Conservation (phyloP, 768 basidiomycete genomes). For the Candolleomyces eurysporus region DNA sequence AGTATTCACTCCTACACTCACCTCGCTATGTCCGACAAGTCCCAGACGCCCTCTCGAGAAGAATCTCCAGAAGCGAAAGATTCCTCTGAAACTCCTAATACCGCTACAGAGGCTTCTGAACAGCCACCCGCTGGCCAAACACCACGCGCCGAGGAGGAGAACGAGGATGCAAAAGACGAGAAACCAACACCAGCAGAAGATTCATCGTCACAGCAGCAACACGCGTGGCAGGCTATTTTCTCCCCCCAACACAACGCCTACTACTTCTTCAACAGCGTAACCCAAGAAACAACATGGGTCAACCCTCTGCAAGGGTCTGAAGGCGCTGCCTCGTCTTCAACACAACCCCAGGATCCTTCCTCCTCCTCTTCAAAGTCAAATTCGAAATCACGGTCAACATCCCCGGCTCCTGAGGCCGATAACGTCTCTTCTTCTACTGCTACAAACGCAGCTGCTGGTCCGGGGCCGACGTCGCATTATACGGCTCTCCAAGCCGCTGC, state of each 20-base stretch:
- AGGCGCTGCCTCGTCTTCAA: constrained; percentile 17
- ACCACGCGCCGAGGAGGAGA: neutral
- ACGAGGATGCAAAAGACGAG: neutral
- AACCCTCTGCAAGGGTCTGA: constrained; percentile 57
- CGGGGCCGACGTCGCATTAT: constrained; percentile 26
- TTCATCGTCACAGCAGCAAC: neutral
- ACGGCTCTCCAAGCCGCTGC: constrained; percentile 67
- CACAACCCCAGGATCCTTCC: neutral
- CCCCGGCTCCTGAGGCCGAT: neutral
- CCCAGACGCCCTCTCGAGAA: no score
- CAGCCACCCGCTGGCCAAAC: no score
- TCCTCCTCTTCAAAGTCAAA: constrained; percentile 14
- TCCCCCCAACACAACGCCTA: constrained; percentile 76
- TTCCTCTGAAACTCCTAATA: no score
- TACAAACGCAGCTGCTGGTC: constrained; percentile 7
- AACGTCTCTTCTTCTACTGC: constrained; percentile 19
- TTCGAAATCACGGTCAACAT: constrained; percentile 12
- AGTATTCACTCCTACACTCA: no score
- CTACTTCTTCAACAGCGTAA: constrained; percentile 78
- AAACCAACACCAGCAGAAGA: neutral
- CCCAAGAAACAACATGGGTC: constrained; percentile 80
- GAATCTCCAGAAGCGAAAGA: no score
- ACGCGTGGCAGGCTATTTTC: constrained; percentile 78
- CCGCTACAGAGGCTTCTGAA: no score
- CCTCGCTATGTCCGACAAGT: no score